phyloP scores from a whole-genome alignment of 768 basidiomycete genomes.

The Dentipellis sp. region DNA sequence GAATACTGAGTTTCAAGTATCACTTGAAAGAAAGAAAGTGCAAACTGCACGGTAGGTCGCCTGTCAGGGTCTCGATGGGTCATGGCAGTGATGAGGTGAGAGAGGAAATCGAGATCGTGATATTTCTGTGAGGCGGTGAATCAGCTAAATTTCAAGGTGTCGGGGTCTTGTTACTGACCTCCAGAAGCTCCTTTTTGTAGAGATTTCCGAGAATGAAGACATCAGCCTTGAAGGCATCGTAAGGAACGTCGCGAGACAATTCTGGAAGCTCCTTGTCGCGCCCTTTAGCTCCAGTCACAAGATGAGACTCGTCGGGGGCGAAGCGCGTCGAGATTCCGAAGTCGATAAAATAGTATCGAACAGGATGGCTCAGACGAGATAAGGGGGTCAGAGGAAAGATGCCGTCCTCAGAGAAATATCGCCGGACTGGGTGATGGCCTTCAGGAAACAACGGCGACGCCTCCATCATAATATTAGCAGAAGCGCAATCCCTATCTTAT shows the following conservation, averaged over 20 bases:
- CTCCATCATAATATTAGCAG: conserved; percentile 16
- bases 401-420: conserved; percentile 24
- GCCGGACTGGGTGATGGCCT: conserved; percentile 17
- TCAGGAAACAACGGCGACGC: conserved; percentile 6
- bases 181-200: conserved; percentile 12
- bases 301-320: conserved; percentile 3
- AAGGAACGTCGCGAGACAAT: conserved; percentile 10
- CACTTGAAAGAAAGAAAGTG: not conserved
- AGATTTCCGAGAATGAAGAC: conserved; percentile 19
- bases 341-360: conserved; percentile 31
- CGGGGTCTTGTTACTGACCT: conserved; percentile 2
- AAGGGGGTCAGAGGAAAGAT: conserved; percentile 19
- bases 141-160: not conserved
- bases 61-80: not conserved
- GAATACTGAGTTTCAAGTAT: not conserved
- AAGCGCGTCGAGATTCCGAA: conserved; percentile 21
- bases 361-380: conserved; percentile 25
- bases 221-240: conserved; percentile 20
- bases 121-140: not conserved
- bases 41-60: not conserved
- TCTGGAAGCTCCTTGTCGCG: conserved; percentile 18
- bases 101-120: not conserved
- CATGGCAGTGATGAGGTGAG: not conserved
- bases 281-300: conserved; percentile 12
- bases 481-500: conserved; percentile 7